These are phyloP conservation scores for Colletotrichum sp. DNA, from an alignment of 2,329 filamentous ascomycete species.

Conservation along the genomic window DNA sequence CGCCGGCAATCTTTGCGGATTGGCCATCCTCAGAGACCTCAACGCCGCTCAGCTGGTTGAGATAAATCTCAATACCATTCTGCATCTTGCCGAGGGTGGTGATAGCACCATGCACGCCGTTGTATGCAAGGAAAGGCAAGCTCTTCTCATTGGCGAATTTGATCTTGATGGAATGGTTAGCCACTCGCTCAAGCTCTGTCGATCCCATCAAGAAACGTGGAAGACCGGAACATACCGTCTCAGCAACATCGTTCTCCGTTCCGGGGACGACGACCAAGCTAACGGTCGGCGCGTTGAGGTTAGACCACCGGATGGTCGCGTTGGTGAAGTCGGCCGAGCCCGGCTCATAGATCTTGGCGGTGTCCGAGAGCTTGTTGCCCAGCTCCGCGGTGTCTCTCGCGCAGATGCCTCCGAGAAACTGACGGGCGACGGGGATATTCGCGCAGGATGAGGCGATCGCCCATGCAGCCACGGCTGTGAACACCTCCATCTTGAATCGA, in stretches of 20 bases:
- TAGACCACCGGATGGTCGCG: slow-evolving; percentile 51
- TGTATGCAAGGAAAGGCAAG: slow-evolving; percentile 58
- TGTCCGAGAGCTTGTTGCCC: slow-evolving; percentile 36
- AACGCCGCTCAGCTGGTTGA: slow-evolving; percentile 49
- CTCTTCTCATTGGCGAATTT: slow-evolving; percentile 49
- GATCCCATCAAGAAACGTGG: background rate
- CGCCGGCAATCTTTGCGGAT: slow-evolving; percentile 54
- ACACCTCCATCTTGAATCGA: slow-evolving; percentile 24
- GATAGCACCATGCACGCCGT: slow-evolving; percentile 56
- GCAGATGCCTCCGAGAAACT: slow-evolving; percentile 20
- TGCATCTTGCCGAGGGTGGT: slow-evolving; percentile 53
- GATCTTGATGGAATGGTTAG: slow-evolving; percentile 22
- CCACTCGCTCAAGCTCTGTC: background rate
- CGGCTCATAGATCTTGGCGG: slow-evolving; percentile 46
- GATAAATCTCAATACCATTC: slow-evolving; percentile 54
- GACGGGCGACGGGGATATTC: slow-evolving; percentile 11
- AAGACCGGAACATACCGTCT: slow-evolving; percentile 41
- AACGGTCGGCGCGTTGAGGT: slow-evolving; percentile 43
- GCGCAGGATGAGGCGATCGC: slow-evolving; percentile 26
- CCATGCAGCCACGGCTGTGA: slow-evolving; percentile 31
- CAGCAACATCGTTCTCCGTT: slow-evolving; percentile 52
- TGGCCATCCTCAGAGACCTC: slow-evolving; percentile 44
- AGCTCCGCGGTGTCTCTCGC: slow-evolving; percentile 28
- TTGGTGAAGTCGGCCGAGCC: slow-evolving; percentile 42
- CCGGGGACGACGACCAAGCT: slow-evolving; percentile 52